Percentiles rank a stretch among this genome's conserved stretches.
Evolutionary conservation across 768 basidiomycete species (phyloP).

Genomic region (Lentinula edodes): DNA sequence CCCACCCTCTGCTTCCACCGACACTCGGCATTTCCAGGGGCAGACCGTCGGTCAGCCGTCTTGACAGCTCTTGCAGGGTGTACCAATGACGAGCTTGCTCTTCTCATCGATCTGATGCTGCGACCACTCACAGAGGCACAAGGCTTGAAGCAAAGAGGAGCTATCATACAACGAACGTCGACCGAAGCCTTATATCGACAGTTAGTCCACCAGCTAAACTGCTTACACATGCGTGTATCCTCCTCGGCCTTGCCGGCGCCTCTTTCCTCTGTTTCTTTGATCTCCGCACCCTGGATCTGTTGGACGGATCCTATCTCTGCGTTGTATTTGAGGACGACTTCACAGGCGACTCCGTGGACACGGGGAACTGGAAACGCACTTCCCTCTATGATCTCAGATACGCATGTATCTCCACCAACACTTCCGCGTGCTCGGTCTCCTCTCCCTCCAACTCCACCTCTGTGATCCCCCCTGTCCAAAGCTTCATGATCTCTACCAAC

Average conservation of each 20-base stretch:
- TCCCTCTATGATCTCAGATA: too few relatives aligned
- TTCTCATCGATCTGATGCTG: constrained; percentile 87
- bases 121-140: constrained; percentile 44
- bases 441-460: too few relatives aligned
- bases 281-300: constrained; percentile 33
- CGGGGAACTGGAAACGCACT: constrained; percentile 57
- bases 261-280: constrained; percentile 54
- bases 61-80: constrained; percentile 67
- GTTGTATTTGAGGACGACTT: constrained; percentile 76
- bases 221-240: constrained; percentile 47
- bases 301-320: constrained; percentile 39
- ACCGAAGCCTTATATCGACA: too few relatives aligned
- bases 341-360: constrained; percentile 32
- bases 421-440: too few relatives aligned
- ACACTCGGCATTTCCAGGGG: too few relatives aligned
- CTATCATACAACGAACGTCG: too few relatives aligned
- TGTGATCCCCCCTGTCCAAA: too few relatives aligned
- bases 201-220: constrained; percentile 21
- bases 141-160: too few relatives aligned
- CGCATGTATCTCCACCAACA: too few relatives aligned
- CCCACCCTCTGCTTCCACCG: too few relatives aligned
- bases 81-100: constrained; percentile 62
- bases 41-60: constrained; percentile 70
- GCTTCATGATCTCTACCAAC: too few relatives aligned
- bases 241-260: constrained; percentile 50